These are phyloP conservation scores for Pythium scleroteichum DNA, from an alignment of 352 stramenopile species.

Conservation along the genomic window DNA sequence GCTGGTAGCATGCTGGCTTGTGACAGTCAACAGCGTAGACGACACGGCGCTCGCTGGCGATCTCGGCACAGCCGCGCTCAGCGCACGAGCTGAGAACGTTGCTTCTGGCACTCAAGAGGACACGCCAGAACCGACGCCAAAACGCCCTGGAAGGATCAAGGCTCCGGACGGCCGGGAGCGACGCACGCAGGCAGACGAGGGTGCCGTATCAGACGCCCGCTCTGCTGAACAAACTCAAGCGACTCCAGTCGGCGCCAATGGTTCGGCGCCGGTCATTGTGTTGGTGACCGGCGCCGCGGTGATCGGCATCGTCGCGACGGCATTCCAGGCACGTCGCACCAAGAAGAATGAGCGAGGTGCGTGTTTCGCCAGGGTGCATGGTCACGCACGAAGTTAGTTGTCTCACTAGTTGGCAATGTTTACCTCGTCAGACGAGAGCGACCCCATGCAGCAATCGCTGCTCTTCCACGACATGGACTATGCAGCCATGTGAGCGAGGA, in stretches of 20 bases:
- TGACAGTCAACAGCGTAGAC: background rate
- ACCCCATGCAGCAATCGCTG: slow-evolving; percentile 58
- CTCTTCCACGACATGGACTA: slow-evolving; percentile 78
- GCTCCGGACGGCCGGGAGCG: slow-evolving; percentile 10
- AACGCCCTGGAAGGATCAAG: slow-evolving; percentile 3
- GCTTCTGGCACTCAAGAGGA: background rate
- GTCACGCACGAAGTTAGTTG: background rate
- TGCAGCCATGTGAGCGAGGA: slow-evolving; percentile 53
- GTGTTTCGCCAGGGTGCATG: background rate
- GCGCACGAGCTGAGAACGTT: background rate
- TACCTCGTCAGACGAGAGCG: slow-evolving; percentile 23
- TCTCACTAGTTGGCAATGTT: slow-evolving; percentile 2
- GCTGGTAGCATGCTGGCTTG: slow-evolving; percentile 10
- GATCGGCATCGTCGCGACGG: slow-evolving; percentile 20
- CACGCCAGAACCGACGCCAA: background rate
- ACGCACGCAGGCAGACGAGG: background rate
- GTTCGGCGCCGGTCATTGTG: slow-evolving; percentile 7
- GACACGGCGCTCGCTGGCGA: background rate
- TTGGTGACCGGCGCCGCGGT: slow-evolving; percentile 13
- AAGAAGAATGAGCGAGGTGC: slow-evolving; percentile 23
- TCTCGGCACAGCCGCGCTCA: background rate
- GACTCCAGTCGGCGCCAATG: background rate
- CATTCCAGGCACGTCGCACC: slow-evolving; percentile 16
- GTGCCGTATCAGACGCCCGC: background rate
- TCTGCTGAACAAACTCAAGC: background rate